Percentiles rank a stretch among this genome's conserved stretches.
These are phyloP conservation scores for Populus deltoides DNA, from an alignment of 345 rosid genomes.

Conservation along the genomic window DNA sequence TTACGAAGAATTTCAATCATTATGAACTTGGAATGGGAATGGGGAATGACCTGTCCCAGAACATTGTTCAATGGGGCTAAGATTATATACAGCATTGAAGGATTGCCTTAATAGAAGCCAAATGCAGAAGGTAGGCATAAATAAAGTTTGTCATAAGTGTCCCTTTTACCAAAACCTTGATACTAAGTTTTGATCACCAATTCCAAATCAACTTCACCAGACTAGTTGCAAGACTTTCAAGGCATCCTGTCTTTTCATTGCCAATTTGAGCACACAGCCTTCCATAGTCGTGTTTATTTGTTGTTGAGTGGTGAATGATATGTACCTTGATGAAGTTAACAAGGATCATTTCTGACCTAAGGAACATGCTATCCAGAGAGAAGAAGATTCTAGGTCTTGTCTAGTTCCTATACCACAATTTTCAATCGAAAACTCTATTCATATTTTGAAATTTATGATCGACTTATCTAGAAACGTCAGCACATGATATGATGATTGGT, in stretches of 20 bases:
- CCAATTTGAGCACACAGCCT: background rate
- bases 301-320: background rate
- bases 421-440: background rate
- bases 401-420: background rate
- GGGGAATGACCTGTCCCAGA: background rate
- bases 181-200: background rate
- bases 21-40: background rate
- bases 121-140: background rate
- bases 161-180: background rate
- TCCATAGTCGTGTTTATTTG: background rate
- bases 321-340: background rate
- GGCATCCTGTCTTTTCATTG: background rate
- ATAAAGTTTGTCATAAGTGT: background rate
- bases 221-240: background rate
- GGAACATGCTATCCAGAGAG: background rate
- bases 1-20: background rate
- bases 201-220: background rate
- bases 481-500: background rate
- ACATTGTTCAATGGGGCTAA: background rate
- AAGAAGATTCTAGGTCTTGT: background rate
- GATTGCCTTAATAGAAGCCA: conserved; percentile 1
- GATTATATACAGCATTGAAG: conserved; percentile 5
- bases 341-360: background rate
- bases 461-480: background rate
- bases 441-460: background rate